phyloP scores from a whole-genome alignment of 176 grass and related monocot genomes.

The Elymus sibiricus region DNA sequence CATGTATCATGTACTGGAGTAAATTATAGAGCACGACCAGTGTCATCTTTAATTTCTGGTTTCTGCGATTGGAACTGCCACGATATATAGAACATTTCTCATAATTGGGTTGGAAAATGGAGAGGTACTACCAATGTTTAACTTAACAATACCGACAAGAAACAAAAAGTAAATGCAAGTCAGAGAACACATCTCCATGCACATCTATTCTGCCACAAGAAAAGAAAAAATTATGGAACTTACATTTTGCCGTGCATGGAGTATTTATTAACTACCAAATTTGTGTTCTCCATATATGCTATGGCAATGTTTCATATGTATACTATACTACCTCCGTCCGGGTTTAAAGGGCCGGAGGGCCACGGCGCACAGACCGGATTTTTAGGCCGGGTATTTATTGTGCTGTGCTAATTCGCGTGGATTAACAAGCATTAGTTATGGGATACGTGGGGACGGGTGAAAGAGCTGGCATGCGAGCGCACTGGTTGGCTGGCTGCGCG shows the following conservation, averaged over 20 bases:
- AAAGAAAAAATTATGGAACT: not conserved
- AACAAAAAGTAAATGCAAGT: not conserved
- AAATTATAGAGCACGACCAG: not conserved
- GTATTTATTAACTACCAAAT: not conserved
- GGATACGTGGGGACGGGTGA: not conserved
- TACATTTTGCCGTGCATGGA: not conserved
- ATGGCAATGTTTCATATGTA: not conserved
- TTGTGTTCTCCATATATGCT: not conserved
- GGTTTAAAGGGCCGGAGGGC: not conserved
- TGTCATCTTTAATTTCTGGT: not conserved
- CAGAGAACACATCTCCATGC: not conserved
- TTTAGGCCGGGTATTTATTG: not conserved
- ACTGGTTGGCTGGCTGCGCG: not conserved
- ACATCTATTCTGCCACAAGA: not conserved
- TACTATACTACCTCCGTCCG: not conserved
- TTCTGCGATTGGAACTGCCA: not conserved
- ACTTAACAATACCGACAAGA: not conserved
- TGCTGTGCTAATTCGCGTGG: not conserved
- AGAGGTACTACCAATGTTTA: not conserved
- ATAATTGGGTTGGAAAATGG: not conserved
- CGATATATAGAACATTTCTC: not conserved
- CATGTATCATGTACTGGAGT: not conserved
- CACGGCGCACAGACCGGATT: not conserved
- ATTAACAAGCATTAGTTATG: not conserved
- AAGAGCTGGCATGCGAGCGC: not conserved